Evolutionary conservation across 352 stramenopile genomes (phyloP), one percentile per base, ranked within the genome.

Genomic region (Pythium pyrilobum): DNA sequence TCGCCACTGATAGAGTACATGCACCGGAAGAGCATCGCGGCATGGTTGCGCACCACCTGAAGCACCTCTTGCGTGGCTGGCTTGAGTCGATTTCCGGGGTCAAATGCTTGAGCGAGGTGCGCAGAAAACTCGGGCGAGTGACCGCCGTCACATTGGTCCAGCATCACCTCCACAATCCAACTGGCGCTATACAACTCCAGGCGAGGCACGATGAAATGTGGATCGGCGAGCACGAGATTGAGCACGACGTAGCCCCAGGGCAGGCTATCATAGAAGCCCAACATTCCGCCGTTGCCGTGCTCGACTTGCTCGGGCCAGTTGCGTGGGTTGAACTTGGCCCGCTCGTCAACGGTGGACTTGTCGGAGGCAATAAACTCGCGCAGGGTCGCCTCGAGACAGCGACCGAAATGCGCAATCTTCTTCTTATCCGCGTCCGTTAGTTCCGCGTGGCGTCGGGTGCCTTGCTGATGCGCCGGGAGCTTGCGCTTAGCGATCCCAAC

Each of bases 171-270:
- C 12, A 52, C 18, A 7, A 18, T 32, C 5, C 20, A 25, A 21
- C 20, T 18, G 18, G 18, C 3, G 12, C 12, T 52, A 37, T 61
- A 52, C 28, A 74, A 20, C 43, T n/a, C n/a, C n/a, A n/a, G n/a
- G n/a, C 71, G 56, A 0, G 49, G 40, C 31, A 62, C 38, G 20
- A 66, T 67, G 34, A 46, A 53, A 29, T 66, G 41, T 18, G 52
- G 34, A 25, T 72, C 63, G 39, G 55, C 46, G 27, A 75, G 60
- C 25, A 70, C 33, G 36, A 75, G 37, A 23, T 75, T 75, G 36
- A 75, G 49, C 20, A 62, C 32, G 25, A 72, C 52, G 50, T 75
- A 75, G 9, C 63, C 37, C 3, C 15, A 5, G 16, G 18, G 16
- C 6, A 43, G 23, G 18, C 37, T 43, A 6, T 43, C 37, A 25